These are phyloP conservation scores for Suhomyces pyralidae DNA, from an alignment of 805 yeast genomes.

Conservation along the genomic window DNA sequence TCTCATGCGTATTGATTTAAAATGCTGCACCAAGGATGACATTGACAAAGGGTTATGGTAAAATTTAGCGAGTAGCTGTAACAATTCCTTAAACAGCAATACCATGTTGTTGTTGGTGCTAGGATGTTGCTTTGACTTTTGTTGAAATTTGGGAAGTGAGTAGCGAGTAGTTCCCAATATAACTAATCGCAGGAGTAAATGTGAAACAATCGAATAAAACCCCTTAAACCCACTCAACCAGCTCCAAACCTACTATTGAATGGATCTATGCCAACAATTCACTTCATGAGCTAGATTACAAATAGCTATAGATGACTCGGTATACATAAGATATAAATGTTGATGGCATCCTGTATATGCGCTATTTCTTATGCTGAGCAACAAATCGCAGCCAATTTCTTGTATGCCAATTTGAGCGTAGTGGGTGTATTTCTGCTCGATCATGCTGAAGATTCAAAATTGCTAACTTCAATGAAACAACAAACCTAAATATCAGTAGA, in stretches of 20 bases:
- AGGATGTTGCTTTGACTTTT: neutral
- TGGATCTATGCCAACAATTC: neutral
- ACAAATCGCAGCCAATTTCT: neutral
- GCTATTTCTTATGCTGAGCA: neutral
- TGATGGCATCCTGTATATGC: neutral
- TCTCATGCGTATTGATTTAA: neutral
- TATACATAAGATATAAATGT: too few species aligned
- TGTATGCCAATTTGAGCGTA: neutral
- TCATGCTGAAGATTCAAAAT: neutral
- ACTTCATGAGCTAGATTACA: neutral
- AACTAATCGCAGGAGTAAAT: neutral
- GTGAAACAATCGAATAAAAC: neutral
- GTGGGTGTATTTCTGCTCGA: neutral
- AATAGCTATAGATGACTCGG: neutral
- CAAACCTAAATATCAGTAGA: neutral
- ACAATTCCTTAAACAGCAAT: neutral
- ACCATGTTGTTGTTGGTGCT: neutral
- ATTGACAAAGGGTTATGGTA: neutral
- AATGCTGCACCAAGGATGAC: neutral
- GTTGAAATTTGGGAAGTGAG: neutral
- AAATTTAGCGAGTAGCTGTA: neutral
- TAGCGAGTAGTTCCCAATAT: neutral
- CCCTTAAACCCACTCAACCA: neutral
- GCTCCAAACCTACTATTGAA: neutral
- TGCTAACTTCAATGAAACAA: neutral